Percentiles rank a stretch among this genome's conserved stretches.
These are phyloP conservation scores for Ganoderma meredithae DNA, from an alignment of 1,284 basidiomycete genomes.

Conservation along the genomic window DNA sequence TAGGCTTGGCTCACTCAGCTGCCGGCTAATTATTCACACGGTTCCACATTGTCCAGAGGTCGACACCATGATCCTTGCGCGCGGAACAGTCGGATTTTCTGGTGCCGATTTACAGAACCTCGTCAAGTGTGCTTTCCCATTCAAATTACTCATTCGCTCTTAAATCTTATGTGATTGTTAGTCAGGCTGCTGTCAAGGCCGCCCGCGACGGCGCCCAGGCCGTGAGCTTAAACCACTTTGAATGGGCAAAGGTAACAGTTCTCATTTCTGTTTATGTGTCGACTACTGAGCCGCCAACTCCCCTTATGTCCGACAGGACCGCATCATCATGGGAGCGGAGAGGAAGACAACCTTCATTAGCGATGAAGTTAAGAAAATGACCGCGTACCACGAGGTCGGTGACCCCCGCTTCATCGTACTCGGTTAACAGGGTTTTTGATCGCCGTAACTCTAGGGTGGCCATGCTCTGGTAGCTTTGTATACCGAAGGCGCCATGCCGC, in stretches of 20 bases:
- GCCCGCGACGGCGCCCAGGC: slow-evolving; percentile 79
- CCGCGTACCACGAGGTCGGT: slow-evolving; percentile 90
- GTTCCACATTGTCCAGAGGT: slow-evolving; percentile 55
- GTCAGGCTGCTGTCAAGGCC: slow-evolving; percentile 92
- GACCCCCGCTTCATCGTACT: slow-evolving; percentile 18
- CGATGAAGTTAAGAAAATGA: slow-evolving; percentile 84
- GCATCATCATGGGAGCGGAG: slow-evolving; percentile 95
- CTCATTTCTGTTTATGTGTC: neutral
- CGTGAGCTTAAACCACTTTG: slow-evolving; percentile 86
- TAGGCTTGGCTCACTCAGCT: slow-evolving; percentile 39
- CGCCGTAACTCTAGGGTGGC: slow-evolving; percentile 67
- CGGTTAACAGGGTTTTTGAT: slow-evolving; percentile 18
- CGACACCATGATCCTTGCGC: slow-evolving; percentile 85
- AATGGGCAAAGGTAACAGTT: slow-evolving; percentile 89
- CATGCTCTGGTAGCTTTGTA: slow-evolving; percentile 92
- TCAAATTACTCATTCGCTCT: neutral
- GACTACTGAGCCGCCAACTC: slow-evolving; percentile 6
- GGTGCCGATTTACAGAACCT: slow-evolving; percentile 94
- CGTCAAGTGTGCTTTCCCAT: slow-evolving; percentile 74
- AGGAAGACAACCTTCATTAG: slow-evolving; percentile 88
- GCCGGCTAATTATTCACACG: slow-evolving; percentile 24
- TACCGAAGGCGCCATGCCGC: slow-evolving; percentile 91
- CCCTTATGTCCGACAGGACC: slow-evolving; percentile 61
- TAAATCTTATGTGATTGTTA: slow-evolving; percentile 38
- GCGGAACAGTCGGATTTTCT: slow-evolving; percentile 91